Base-by-base conservation (phyloP, 2,329 filamentous ascomycete genomes). In the Nemania diffusa region DNA sequence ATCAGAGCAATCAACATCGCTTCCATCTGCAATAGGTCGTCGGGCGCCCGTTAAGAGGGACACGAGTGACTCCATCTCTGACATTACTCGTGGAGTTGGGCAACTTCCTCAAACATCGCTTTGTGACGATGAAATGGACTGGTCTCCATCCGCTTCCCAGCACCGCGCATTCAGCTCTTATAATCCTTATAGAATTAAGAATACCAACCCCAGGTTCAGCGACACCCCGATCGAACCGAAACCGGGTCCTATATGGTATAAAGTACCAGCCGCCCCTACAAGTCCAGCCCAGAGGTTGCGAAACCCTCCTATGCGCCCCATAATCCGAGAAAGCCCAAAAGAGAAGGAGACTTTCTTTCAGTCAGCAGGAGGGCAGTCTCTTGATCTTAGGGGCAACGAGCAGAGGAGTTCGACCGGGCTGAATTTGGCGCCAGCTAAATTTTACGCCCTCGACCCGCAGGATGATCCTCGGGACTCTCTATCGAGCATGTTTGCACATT, bases 91-190 rank as follows among this genome's bases (percentile, higher is more conserved):
- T 24, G 44, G 24, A 56, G 22, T n/a, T 7, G 37, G 24, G 22
- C 32, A 50, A 44, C 8, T 27, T n/a, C 40, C 50, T 34, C n/a
- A 61, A 26, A 40, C 57, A 29, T 51, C 74, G 1, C 78, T 81
- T 8, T 81, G 84, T 64, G 81, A 81, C 0, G 87, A 91, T 44
- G 85, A 86, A 62, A 94, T 94, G 92, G 92, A 94, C 74, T 93
- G 91, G 88, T 87, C 89, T 2, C 90, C 90, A 0, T 88, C 88
- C 0, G 80, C 82, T 62, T 84, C 84, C n/a, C 80, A 82, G 56
- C 80, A 88, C 67, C 85, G 86, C 60, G 86, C 85, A 8, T 89
- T 89, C 74, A 84, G 81, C 66, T 79, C 83, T 51, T 77, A 80
- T 52, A 77, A 82, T 40, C 72, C 81, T 17, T 77, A 81, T 48